Evolutionary conservation across 139 green algal species (phyloP), one percentile per base, ranked within the genome.

Genomic region (Micractinium conductrix): DNA sequence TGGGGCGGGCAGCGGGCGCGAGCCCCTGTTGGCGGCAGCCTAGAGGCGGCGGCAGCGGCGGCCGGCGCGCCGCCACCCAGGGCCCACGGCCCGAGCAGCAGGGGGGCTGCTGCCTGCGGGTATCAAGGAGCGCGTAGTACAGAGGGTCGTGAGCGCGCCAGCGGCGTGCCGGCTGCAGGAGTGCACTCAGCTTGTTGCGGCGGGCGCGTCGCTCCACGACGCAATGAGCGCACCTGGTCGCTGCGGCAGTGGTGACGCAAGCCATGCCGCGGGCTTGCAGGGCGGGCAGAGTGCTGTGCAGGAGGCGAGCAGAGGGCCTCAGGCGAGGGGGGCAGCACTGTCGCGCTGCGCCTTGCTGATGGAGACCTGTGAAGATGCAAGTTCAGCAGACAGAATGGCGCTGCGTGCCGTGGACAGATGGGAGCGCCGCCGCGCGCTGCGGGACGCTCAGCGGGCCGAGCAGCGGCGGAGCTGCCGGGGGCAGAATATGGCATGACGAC

Each of bases 31-130:
- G 43, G 74, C 14, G 35, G 70, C 72, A 42, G n/a, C 33, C n/a
- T n/a, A 38, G 17, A 17, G 43, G 35, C 71, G 44, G 30, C 33
- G n/a, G 74, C 48, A 55, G 74, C 45, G 21, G n/a, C 19, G 19
- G 48, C 48, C 45, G 74, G 74, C 45, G 45, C n/a, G 45, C 9
- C 19, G 33, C 43, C n/a, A 26, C 24, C 42, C n/a, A 44, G 12
- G 58, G n/a, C n/a, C 74, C 74, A 4, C 74, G 74, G 9, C 48
- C 48, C 1, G 74, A 80, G 33, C 45, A 80, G 48, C 48, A 21
- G 22, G 45, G 33, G 45, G 48, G 33, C 45, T 80, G 45, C 74
- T 80, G 74, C 74, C 74, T 80, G 74, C 74, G 35, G 16, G 21
- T 50, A n/a, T n/a, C n/a, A 24, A 78, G 26, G 43, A 33, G 68